Evolutionary conservation across 768 basidiomycete genomes (phyloP).

Genomic region (Nidularia pulvinata): DNA sequence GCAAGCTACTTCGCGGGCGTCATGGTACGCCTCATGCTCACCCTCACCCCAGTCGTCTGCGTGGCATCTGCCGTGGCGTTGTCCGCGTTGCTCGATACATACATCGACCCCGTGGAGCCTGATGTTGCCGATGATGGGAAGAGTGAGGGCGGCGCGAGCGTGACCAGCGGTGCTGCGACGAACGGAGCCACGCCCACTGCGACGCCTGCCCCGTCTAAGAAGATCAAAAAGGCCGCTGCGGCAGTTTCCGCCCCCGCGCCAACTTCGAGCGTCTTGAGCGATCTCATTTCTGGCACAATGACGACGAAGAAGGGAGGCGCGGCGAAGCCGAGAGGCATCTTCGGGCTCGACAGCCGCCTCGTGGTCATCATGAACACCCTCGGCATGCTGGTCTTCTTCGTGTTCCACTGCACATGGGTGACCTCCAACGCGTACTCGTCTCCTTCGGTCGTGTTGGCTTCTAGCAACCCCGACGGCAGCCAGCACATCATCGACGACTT

Average conservation of each 20-base stretch:
- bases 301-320: conserved; percentile 28
- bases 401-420: conserved; percentile 96
- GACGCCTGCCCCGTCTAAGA: conserved; percentile 43
- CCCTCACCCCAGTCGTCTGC: conserved; percentile 96
- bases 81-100: conserved; percentile 86
- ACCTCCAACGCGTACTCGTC: conserved; percentile 96
- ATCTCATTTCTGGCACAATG: conserved; percentile 36
- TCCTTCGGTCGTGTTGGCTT: conserved; percentile 94
- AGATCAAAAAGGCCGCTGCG: conserved; percentile 54
- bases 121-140: conserved; percentile 25
- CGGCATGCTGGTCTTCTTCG: conserved; percentile 85
- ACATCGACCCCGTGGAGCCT: conserved; percentile 84
- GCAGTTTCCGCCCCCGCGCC: conserved; percentile 20
- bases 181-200: conserved; percentile 23
- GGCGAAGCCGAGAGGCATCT: conserved; percentile 62
- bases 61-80: conserved; percentile 91
- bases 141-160: conserved; percentile 20
- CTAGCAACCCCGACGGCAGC: conserved; percentile 76
- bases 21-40: conserved; percentile 99
- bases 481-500: conserved; percentile 98
- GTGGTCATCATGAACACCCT: conserved; percentile 74
- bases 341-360: conserved; percentile 83
- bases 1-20: conserved; percentile 99
- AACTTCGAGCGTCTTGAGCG: conserved; percentile 30
- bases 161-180: conserved; percentile 7